Evolutionary conservation across 2,329 filamentous ascomycete genomes (phyloP), one percentile per base, ranked within the genome.

Genomic region (Cyphellophora attinorum): DNA sequence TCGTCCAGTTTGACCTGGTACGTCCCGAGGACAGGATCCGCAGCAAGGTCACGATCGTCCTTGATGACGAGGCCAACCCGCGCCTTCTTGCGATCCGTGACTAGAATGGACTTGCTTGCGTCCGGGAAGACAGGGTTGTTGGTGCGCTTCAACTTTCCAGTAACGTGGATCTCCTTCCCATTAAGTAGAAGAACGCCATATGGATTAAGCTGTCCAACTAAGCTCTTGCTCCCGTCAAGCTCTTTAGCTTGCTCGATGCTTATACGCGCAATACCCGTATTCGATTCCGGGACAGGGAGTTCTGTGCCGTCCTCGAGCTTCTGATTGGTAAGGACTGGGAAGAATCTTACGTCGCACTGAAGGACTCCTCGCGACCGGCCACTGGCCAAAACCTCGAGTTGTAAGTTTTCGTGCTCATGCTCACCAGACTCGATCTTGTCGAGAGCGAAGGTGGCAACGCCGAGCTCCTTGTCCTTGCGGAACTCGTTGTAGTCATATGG

Each of bases 121-220:
- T 96, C 81, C 35, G 89, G 81, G 80, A 88, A 98, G 51, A 98
- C 88, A 5, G 91, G 91, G 51, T 94, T 91, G 63, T 98, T 98
- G 40, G 86, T 96, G 41, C 89, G 81, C 72, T 96, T 98, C 51
- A 95, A 72, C 59, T 88, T 93, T 62, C 86, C 85, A 34, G 88
- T 93, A 37, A 77, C 72, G 51, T 94, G 86, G 4, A 96, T 73
- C 55, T 93, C 81, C 60, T 91, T 93, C 44, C 85, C 83, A 51
- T 98, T 98, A 48, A 98, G 74, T 29, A 95, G 71, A 33, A 98
- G 70, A 19, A 79, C 70, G 6, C 85, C 88, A 48, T 96, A 98
- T 2, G 91, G 91, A 59, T 86, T 96, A 30, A 98, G 78, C 43
- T 80, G 72, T 18, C 91, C 91, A 40, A 96, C 79, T 53, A 98